Evolutionary conservation across 2,329 filamentous ascomycete genomes (phyloP).

Genomic region (Diaporthe longicolla): DNA sequence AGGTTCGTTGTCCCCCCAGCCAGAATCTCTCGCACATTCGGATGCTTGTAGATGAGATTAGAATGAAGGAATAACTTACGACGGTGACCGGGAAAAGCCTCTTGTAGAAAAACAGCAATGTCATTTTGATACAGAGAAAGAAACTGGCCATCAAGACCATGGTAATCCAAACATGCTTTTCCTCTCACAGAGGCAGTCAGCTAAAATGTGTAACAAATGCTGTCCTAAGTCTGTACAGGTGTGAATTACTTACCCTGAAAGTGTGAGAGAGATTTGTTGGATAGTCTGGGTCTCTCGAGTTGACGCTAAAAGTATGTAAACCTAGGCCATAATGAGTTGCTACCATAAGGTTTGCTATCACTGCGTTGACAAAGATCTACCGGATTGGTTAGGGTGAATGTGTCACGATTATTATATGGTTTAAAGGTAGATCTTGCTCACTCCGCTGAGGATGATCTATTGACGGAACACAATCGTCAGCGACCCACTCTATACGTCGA

Average conservation of each 20-base stretch:
- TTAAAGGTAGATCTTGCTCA: not conserved
- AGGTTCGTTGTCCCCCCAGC: not conserved
- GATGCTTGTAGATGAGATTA: no score
- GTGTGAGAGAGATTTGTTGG: slow-evolving; percentile 11
- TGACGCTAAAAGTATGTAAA: slow-evolving; percentile 1
- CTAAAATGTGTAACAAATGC: not conserved
- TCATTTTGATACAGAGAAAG: slow-evolving; percentile 21
- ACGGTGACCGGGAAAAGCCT: slow-evolving; percentile 2
- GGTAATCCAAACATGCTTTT: slow-evolving; percentile 12
- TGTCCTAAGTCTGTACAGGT: no score
- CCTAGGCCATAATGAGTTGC: slow-evolving; percentile 20
- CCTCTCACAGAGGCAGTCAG: not conserved
- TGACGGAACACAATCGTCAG: not conserved
- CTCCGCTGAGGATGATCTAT: slow-evolving; percentile 8
- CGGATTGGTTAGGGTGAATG: not conserved
- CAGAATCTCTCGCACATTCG: not conserved
- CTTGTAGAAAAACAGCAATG: slow-evolving; percentile 7
- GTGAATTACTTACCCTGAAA: slow-evolving; percentile 1
- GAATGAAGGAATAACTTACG: not conserved
- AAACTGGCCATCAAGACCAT: slow-evolving; percentile 16
- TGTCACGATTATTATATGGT: not conserved
- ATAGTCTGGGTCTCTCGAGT: slow-evolving; percentile 7
- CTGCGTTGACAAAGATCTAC: slow-evolving; percentile 12
- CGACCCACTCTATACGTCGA: not conserved
- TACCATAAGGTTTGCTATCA: slow-evolving; percentile 19